These are phyloP conservation scores for Candida corydali DNA, from an alignment of 805 yeast species.

Conservation along the genomic window DNA sequence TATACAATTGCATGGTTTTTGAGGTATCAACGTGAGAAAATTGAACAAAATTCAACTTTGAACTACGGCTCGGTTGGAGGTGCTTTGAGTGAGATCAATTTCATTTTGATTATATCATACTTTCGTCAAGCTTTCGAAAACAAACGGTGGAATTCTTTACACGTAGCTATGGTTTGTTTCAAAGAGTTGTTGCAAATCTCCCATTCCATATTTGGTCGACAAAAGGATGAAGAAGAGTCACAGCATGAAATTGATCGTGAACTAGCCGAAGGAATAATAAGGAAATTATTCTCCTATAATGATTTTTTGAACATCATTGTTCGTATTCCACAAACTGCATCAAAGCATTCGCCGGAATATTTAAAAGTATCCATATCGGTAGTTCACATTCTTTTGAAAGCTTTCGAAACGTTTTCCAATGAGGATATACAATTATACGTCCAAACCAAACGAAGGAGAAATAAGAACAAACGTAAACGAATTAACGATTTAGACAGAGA, in stretches of 20 bases:
- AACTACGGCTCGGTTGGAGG: conserved; percentile 46
- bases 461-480: conserved; percentile 23
- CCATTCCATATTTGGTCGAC: conserved; percentile 36
- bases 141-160: conserved; percentile 57
- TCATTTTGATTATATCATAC: conserved; percentile 47
- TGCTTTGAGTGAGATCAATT: conserved; percentile 58
- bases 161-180: conserved; percentile 66
- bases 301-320: conserved; percentile 53
- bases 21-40: conserved; percentile 49
- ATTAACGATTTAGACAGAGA: conserved; percentile 20
- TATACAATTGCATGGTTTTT: conserved; percentile 72
- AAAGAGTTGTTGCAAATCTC: conserved; percentile 54
- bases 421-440: conserved; percentile 51
- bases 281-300: conserved; percentile 69
- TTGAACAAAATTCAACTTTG: conserved; percentile 11
- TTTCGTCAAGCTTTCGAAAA: conserved; percentile 40
- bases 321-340: conserved; percentile 58
- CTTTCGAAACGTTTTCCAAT: conserved; percentile 61
- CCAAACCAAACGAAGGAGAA: conserved; percentile 38
- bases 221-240: conserved; percentile 39
- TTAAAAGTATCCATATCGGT: conserved; percentile 60
- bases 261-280: conserved; percentile 52
- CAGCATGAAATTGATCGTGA: conserved; percentile 36
- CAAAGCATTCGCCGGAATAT: conserved; percentile 59
- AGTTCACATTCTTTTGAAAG: conserved; percentile 59